These are phyloP conservation scores for Wolfiporia cocos DNA, from an alignment of 1,284 basidiomycete genomes.

Conservation along the genomic window DNA sequence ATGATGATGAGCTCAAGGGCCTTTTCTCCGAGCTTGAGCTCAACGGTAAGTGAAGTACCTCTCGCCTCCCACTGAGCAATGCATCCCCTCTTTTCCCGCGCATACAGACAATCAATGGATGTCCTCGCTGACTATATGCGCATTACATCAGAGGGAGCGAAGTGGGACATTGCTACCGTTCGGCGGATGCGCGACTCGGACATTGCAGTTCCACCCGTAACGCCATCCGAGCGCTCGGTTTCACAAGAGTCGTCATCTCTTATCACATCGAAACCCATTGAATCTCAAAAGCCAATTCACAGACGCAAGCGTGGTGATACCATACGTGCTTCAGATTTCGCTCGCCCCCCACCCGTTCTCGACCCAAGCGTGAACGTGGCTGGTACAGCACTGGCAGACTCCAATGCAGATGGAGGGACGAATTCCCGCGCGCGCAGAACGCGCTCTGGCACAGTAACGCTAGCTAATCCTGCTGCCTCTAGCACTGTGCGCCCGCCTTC, in stretches of 20 bases:
- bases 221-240: not conserved
- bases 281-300: constrained; percentile 12
- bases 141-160: constrained; percentile 2
- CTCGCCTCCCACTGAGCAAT: not conserved
- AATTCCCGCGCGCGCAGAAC: constrained; percentile 16
- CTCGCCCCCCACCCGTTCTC: constrained; percentile 11
- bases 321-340: constrained; percentile 40
- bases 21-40: constrained; percentile 26
- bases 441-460: constrained; percentile 27
- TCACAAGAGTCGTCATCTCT: not conserved
- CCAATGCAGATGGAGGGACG: not conserved
- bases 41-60: constrained; percentile 20
- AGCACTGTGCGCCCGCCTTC: no score
- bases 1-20: constrained; percentile 23
- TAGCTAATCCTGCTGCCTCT: constrained; percentile 11
- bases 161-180: not conserved
- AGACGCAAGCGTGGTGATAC: constrained; percentile 40
- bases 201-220: no score
- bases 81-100: no score
- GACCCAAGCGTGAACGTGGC: constrained; percentile 6
- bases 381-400: not conserved
- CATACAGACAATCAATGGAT: not conserved
- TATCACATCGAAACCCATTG: not conserved
- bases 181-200: no score
- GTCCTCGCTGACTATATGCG: not conserved